Percentiles rank a stretch among this genome's conserved stretches.
phyloP scores from a whole-genome alignment of 2,329 filamentous ascomycete genomes.

The Neofusicoccum cordaticola region DNA sequence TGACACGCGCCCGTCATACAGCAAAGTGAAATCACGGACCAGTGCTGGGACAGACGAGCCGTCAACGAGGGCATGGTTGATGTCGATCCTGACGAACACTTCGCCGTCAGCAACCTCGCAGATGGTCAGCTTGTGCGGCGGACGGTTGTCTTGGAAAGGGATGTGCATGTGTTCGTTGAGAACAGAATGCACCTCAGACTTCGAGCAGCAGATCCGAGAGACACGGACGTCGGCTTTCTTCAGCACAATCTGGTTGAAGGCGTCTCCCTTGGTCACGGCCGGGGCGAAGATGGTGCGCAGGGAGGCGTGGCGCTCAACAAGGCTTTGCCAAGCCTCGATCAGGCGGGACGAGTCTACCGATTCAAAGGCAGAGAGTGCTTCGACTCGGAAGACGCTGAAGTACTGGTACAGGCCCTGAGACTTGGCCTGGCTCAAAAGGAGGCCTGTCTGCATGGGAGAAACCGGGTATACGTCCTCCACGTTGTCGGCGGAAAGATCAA shows the following conservation, averaged over 20 bases:
- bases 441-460: slow-evolving; percentile 14
- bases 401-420: background rate
- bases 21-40: slow-evolving; percentile 44
- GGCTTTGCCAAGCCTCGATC: slow-evolving; percentile 34
- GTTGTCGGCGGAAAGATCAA: slow-evolving; percentile 22
- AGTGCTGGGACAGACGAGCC: slow-evolving; percentile 52
- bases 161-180: slow-evolving; percentile 24
- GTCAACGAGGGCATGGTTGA: slow-evolving; percentile 54
- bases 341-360: slow-evolving; percentile 27
- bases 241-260: slow-evolving; percentile 32
- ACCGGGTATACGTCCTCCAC: slow-evolving; percentile 16
- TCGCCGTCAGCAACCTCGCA: background rate
- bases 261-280: slow-evolving; percentile 29
- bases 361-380: background rate
- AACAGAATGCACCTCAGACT: background rate
- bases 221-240: slow-evolving; percentile 2
- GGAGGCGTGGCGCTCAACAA: slow-evolving; percentile 33
- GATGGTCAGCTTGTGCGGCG: slow-evolving; percentile 36
- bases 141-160: slow-evolving; percentile 28
- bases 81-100: slow-evolving; percentile 38
- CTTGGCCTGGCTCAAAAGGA: slow-evolving; percentile 10
- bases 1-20: slow-evolving; percentile 39
- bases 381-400: background rate
- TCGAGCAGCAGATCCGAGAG: slow-evolving; percentile 14
- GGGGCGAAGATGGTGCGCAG: slow-evolving; percentile 35